Conservation (phyloP, 1,284 basidiomycete genomes). For the Papiliotrema flavescens region DNA sequence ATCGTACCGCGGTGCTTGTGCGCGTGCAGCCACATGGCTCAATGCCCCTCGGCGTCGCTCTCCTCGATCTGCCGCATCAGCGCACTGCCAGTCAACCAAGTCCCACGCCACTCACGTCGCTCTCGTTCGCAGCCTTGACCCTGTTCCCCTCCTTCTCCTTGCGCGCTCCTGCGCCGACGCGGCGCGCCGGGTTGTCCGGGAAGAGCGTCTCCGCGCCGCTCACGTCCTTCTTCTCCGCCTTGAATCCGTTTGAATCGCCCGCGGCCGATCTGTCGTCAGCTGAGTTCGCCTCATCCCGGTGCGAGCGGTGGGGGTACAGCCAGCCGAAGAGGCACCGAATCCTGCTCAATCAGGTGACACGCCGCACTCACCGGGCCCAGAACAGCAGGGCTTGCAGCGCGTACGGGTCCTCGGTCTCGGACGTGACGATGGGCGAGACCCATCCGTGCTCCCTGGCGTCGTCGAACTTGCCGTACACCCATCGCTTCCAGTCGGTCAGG, state of each 20-base stretch:
- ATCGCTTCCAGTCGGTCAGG: slow-evolving; percentile 49
- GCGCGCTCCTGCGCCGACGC: slow-evolving; percentile 27
- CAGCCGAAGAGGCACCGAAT: too few relatives aligned
- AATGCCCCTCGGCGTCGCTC: slow-evolving; percentile 37
- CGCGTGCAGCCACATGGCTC: not conserved
- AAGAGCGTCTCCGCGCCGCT: slow-evolving; percentile 33
- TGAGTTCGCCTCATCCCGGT: too few relatives aligned
- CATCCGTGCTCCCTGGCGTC: slow-evolving; percentile 40
- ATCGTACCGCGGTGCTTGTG: not conserved
- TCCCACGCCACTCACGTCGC: slow-evolving; percentile 33
- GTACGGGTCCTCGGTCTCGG: slow-evolving; percentile 33
- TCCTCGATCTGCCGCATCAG: slow-evolving; percentile 44
- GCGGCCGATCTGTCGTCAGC: slow-evolving; percentile 27
- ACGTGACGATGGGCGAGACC: slow-evolving; percentile 36
- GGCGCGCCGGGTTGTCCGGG: slow-evolving; percentile 45
- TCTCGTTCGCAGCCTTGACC: slow-evolving; percentile 42
- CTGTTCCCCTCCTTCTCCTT: slow-evolving; percentile 13
- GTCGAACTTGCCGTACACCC: slow-evolving; percentile 49
- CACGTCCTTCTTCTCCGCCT: slow-evolving; percentile 34
- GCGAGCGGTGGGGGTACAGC: too few relatives aligned
- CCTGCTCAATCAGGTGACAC: not conserved
- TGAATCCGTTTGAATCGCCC: slow-evolving; percentile 29
- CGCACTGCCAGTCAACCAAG: not conserved
- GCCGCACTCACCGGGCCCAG: slow-evolving; percentile 40
- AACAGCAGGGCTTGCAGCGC: slow-evolving; percentile 44